Base-by-base conservation (phyloP, 352 stramenopile species). In the Elongisporangium prolatum region DNA sequence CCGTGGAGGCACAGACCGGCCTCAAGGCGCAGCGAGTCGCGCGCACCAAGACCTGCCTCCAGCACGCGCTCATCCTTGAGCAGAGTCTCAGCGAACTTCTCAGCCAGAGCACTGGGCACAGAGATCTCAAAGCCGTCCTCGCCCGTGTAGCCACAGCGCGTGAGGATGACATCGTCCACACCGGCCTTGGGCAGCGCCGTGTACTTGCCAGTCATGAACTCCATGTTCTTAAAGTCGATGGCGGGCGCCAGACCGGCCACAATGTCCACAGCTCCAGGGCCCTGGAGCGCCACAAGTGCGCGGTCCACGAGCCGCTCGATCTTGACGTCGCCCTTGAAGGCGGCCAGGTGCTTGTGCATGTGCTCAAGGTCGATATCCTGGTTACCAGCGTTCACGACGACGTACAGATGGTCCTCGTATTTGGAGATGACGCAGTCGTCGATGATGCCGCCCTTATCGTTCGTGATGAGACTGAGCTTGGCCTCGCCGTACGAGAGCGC, bases 111-210 rank as follows among this genome's bases (percentile, higher is more conserved):
- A 52, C 71, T 87, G 17, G 72, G 65, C 58, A 98, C 94, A 17
- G 92, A 96, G 55, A 99, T 89, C 80, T 99, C 97, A 61, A 99
- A 99, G 18, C 97, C 97, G 74, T 99, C 97, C 72, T 99, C 97
- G 24, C 97, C 97, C 28, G 97, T 99, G 86, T 99, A 99, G 11
- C 97, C 97, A 72, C 97, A 99, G 63, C 97, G 96, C 16, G 89
- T 97, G 49, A 98, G 64, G 37, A 92, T 90, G 21, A 91, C 88
- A 40, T 97, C 84, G 48, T 96, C 74, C 64, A 91, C 83, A 14
- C 62, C 65, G 28, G 69, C 65, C 14, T 64, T 60, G 34, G 68
- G 72, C 34, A 99, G 72, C 2, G 86, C 86, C 22, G 84, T 95
- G 75, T 95, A 92, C 6, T 82, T 58, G 28, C 96, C 93, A 28